A percentile compares a stretch with the other conserved stretches of the same genome.
Conservation (phyloP, 1,139 yeast species). For the Candida labiduridarum region DNA sequence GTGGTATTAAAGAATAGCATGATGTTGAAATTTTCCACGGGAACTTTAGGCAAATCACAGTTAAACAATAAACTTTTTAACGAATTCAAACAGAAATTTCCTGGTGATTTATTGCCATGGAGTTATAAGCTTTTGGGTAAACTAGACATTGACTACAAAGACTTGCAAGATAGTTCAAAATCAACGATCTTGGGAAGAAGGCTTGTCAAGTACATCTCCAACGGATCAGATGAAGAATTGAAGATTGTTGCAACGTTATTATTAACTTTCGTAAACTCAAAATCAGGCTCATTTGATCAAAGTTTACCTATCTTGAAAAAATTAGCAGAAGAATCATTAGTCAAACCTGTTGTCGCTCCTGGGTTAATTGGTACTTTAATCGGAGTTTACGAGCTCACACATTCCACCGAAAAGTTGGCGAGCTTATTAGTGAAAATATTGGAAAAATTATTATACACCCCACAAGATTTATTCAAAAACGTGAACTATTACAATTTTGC, state of each 20-base stretch:
- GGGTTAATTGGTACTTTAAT: slow-evolving; percentile 49
- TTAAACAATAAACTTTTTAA: slow-evolving; percentile 22
- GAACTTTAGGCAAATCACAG: slow-evolving; percentile 34
- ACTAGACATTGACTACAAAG: slow-evolving; percentile 31
- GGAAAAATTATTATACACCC: slow-evolving; percentile 22
- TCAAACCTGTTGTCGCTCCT: slow-evolving; percentile 29
- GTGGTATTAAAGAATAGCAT: slow-evolving; percentile 47
- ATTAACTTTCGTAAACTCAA: slow-evolving; percentile 48
- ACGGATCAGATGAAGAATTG: slow-evolving; percentile 6
- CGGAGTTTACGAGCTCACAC: slow-evolving; percentile 46
- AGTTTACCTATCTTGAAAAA: slow-evolving; percentile 47
- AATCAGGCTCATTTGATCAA: slow-evolving; percentile 43
- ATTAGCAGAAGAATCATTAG: slow-evolving; percentile 20
- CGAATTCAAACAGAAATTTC: slow-evolving; percentile 25
- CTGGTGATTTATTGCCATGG: slow-evolving; percentile 37
- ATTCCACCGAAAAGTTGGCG: slow-evolving; percentile 26
- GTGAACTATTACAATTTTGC: slow-evolving; percentile 37
- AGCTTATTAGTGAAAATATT: slow-evolving; percentile 27
- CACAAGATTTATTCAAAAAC: slow-evolving; percentile 24
- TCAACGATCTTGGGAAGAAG: slow-evolving; percentile 24
- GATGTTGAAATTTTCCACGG: slow-evolving; percentile 40
- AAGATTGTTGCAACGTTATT: slow-evolving; percentile 37
- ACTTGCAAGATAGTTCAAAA: slow-evolving; percentile 23
- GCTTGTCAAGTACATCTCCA: slow-evolving; percentile 27
- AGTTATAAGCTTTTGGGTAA: slow-evolving; percentile 33